Base-by-base conservation (phyloP, 768 basidiomycete genomes). In the Nidularia sp. region DNA sequence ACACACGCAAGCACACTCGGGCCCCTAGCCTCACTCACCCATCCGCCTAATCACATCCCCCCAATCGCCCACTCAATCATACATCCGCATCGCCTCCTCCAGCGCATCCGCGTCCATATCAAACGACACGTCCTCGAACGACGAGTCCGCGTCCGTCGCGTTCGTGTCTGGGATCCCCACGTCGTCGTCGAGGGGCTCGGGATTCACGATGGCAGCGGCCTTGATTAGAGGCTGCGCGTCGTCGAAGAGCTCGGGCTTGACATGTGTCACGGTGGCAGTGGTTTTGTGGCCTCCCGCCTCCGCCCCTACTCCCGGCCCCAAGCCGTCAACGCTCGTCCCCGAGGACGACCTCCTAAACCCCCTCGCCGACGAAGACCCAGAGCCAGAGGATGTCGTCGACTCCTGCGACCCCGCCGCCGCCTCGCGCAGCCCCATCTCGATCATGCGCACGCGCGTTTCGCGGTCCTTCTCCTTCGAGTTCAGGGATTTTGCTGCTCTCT, bases 61-160 rank as follows among this genome's bases (percentile, higher is more conserved):
- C 25, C 25, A 29, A 29, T 4, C 25, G 5, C 39, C 39, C 5
- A 18, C 39, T 66, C 56, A 70, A 51, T 70, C 67, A 52, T 69
- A 70, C 53, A 57, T 50, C 46, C 56, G 56, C 65, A 70, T 65
- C 22, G 64, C 62, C 55, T 67, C 66, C 51, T 70, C 67, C 33
- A 70, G 52, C 22, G 66, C n/a, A 25, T n/a, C 25, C 25, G 9
- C 66, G 52, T 69, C 68, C 60, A 67, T 60, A 53, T 68, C 67
- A 51, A 68, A 69, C n/a, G 64, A 62, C 55, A 68, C 60, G 41
- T 67, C 65, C 12, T 61, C 68, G 54, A 63, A 69, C 2, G 63
- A 65, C 6, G 66, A 66, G 53, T 69, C 67, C 1, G 56, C 48
- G 43, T 67, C 67, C 31, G 60, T 58, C 35, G 57, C 55, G 18